Conservation (phyloP, 306 rosid genomes). For the Canavalia ensiformis region DNA sequence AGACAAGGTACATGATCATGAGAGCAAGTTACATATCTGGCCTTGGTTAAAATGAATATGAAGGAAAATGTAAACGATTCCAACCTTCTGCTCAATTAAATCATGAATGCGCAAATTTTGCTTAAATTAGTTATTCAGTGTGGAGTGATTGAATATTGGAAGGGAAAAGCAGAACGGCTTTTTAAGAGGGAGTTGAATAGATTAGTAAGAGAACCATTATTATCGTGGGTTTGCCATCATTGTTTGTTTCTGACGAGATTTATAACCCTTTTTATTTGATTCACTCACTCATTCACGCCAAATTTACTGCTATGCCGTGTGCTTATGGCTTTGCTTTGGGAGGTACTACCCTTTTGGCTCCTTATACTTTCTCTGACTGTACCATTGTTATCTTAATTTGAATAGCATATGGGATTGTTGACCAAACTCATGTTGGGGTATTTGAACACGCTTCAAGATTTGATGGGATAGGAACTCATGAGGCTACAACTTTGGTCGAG, state of each 20-base stretch:
- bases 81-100: constrained; percentile 40
- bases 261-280: constrained; percentile 39
- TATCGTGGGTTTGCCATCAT: constrained; percentile 65
- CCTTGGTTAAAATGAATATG: constrained; percentile 46
- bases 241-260: constrained; percentile 65
- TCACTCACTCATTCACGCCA: constrained; percentile 50
- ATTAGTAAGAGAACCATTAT: constrained; percentile 56
- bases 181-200: constrained; percentile 49
- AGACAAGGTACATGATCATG: constrained; percentile 71
- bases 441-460: constrained; percentile 3
- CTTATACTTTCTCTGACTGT: constrained; percentile 48
- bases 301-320: constrained; percentile 49
- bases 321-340: constrained; percentile 44
- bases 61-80: constrained; percentile 51
- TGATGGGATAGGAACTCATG: constrained; percentile 47
- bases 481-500: constrained; percentile 39
- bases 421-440: constrained; percentile 31
- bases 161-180: constrained; percentile 47
- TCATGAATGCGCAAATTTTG: constrained; percentile 52
- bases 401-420: constrained; percentile 45
- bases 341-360: constrained; percentile 46
- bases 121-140: constrained; percentile 24
- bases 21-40: constrained; percentile 55
- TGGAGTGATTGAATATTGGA: constrained; percentile 48
- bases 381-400: constrained; percentile 40